Conservation (phyloP, 352 stramenopile genomes). For the Elongisporangium undulatum region DNA sequence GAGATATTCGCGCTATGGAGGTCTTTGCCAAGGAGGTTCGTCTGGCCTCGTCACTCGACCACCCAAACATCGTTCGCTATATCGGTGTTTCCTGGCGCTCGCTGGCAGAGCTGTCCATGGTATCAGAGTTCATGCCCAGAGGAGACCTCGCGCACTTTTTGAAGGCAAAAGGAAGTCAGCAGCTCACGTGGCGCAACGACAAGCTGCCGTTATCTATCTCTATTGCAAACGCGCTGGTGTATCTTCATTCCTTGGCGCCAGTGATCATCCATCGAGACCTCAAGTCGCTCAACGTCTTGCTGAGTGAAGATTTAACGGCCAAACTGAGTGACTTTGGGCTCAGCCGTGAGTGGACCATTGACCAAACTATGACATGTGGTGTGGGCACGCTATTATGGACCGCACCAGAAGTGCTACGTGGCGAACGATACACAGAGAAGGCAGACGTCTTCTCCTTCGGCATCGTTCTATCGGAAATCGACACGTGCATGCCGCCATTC, state of each 20-base stretch:
- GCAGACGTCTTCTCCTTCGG: conserved; percentile 63
- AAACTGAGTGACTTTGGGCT: conserved; percentile 64
- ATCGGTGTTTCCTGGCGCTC: conserved; percentile 53
- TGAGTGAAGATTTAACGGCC: conserved; percentile 32
- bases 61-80: conserved; percentile 70
- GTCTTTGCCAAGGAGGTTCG: conserved; percentile 54
- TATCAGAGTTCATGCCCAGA: conserved; percentile 58
- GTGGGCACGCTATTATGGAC: conserved; percentile 62
- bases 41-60: conserved; percentile 35
- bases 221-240: conserved; percentile 56
- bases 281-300: conserved; percentile 63
- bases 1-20: conserved; percentile 30
- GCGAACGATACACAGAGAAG: conserved; percentile 49
- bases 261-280: conserved; percentile 64
- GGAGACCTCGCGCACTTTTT: conserved; percentile 53
- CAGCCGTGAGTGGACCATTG: conserved; percentile 42
- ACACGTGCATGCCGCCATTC: conserved; percentile 55
- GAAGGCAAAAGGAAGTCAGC: conserved; percentile 26
- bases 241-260: conserved; percentile 49
- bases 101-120: conserved; percentile 45
- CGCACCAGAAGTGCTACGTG: conserved; percentile 48
- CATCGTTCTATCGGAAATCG: conserved; percentile 57
- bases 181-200: conserved; percentile 33
- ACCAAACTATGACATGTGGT: conserved; percentile 64
- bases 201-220: conserved; percentile 59